A percentile compares a stretch with the other conserved stretches of the same genome.
phyloP scores from a whole-genome alignment of 495 filamentous ascomycete species.

The Trypethelium eluteriae region DNA sequence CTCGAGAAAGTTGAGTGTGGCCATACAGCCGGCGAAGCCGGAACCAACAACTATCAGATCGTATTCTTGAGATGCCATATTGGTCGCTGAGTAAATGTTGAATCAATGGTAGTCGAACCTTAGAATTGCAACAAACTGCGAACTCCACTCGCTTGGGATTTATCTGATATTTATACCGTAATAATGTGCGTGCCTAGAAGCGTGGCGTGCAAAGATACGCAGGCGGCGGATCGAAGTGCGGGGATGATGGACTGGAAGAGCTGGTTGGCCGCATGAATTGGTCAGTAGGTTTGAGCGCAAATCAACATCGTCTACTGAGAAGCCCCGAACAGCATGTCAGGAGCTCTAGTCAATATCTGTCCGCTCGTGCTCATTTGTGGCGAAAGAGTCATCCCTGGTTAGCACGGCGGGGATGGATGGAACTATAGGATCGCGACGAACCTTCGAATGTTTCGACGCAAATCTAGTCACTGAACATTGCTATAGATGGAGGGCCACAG shows the following conservation, averaged over 20 bases:
- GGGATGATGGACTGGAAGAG: neutral
- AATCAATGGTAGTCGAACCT: neutral
- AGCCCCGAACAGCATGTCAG: no score
- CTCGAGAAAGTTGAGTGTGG: slow-evolving; percentile 28
- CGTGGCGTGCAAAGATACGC: neutral
- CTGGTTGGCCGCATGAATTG: neutral
- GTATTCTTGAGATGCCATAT: slow-evolving; percentile 16
- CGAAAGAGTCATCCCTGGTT: no score
- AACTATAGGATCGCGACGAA: no score
- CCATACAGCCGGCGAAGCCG: slow-evolving; percentile 29
- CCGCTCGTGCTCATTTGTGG: no score
- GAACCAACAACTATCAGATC: slow-evolving; percentile 28
- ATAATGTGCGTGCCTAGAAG: neutral
- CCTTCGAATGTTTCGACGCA: no score
- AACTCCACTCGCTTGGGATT: neutral
- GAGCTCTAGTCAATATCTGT: neutral
- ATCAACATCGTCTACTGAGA: neutral
- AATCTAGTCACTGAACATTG: no score
- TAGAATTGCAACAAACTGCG: neutral
- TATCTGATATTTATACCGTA: neutral
- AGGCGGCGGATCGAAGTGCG: neutral
- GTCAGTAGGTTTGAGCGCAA: neutral
- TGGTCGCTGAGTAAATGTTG: neutral
- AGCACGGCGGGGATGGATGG: no score
- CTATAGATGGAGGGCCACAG: no score